Percentiles rank a stretch among this genome's conserved stretches.
phyloP scores from a whole-genome alignment of 2,329 filamentous ascomycete species.

The Pochonia chlamydosporia region DNA sequence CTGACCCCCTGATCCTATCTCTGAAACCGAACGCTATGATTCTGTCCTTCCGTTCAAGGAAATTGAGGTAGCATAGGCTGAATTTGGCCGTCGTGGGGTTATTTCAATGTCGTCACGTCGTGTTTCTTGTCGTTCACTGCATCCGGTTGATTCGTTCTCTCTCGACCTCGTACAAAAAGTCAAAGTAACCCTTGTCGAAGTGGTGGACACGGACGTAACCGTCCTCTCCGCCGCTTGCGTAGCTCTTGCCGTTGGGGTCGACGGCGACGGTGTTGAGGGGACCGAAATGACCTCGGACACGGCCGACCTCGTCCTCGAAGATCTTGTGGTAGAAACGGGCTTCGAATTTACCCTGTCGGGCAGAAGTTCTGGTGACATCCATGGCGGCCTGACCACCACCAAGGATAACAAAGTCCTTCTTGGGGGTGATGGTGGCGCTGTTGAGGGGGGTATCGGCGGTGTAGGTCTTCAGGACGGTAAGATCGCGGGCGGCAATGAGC shows the following conservation, averaged over 20 bases:
- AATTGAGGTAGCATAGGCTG: background rate
- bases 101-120: background rate
- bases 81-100: background rate
- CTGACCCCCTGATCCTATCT: too few species aligned
- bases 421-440: slow-evolving; percentile 86
- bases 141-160: slow-evolving; percentile 59
- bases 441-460: slow-evolving; percentile 90
- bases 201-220: slow-evolving; percentile 97
- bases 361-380: slow-evolving; percentile 93
- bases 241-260: slow-evolving; percentile 84
- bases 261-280: slow-evolving; percentile 94
- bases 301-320: slow-evolving; percentile 97
- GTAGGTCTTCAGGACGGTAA: slow-evolving; percentile 91
- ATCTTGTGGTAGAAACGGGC: slow-evolving; percentile 99
- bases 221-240: slow-evolving; percentile 94
- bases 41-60: background rate
- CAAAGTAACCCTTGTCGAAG: slow-evolving; percentile 98
- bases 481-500: slow-evolving; percentile 79
- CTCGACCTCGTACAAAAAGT: slow-evolving; percentile 98
- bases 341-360: slow-evolving; percentile 97
- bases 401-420: slow-evolving; percentile 97
- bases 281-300: slow-evolving; percentile 95
- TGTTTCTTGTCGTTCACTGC: slow-evolving; percentile 17
- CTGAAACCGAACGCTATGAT: background rate
- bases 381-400: slow-evolving; percentile 97